These are phyloP conservation scores for Cladorrhinum samala DNA, from an alignment of 495 filamentous ascomycete species.

Conservation along the genomic window DNA sequence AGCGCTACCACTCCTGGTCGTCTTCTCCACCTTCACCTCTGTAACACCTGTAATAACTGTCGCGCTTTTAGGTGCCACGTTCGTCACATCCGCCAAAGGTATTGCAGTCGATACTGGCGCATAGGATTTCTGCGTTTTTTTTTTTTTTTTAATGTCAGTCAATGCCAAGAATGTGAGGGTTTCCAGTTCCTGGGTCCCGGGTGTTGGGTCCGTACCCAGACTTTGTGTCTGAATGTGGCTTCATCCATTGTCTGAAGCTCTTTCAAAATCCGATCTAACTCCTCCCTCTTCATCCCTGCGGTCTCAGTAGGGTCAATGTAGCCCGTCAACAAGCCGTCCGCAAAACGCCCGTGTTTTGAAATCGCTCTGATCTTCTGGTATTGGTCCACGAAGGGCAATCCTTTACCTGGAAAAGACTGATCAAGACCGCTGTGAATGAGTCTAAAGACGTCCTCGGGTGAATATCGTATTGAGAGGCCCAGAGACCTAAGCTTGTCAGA, in stretches of 20 bases:
- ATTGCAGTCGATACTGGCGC: too few relatives aligned
- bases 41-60: not conserved
- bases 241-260: conserved; percentile 8
- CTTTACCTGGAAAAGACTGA: too few relatives aligned
- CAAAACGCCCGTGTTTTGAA: conserved; percentile 14
- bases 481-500: too few relatives aligned
- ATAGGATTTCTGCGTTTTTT: too few relatives aligned
- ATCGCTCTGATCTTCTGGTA: conserved; percentile 18
- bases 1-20: not conserved
- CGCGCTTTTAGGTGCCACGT: too few relatives aligned
- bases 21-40: not conserved
- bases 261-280: conserved; percentile 9
- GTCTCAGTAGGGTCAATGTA: conserved; percentile 11
- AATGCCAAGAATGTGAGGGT: too few relatives aligned
- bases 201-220: conserved; percentile 11
- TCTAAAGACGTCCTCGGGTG: too few relatives aligned
- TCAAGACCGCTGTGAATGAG: too few relatives aligned
- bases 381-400: too few relatives aligned
- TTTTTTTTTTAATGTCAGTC: too few relatives aligned
- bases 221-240: conserved; percentile 8
- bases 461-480: too few relatives aligned
- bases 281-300: conserved; percentile 5
- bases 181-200: too few relatives aligned
- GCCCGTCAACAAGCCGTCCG: conserved; percentile 22
- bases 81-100: not conserved